Conservation (phyloP, 2,329 filamentous ascomycete species). For the Trichoderma sp. region DNA sequence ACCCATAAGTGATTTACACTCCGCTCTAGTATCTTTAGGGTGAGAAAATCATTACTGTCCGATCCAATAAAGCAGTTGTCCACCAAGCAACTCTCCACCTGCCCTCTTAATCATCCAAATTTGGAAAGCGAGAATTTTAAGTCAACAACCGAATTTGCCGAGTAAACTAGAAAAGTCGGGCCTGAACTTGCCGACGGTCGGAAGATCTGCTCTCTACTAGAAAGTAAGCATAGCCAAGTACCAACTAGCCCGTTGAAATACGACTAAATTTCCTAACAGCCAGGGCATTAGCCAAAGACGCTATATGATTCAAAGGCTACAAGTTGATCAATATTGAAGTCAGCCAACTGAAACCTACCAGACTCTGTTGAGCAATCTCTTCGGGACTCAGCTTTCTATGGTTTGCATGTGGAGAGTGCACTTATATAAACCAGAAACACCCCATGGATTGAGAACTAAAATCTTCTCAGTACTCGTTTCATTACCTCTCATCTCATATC, state of each 20-base stretch:
- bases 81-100: background rate
- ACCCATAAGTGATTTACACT: too few species aligned
- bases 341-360: background rate
- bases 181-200: background rate
- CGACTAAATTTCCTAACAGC: background rate
- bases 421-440: background rate
- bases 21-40: too few species aligned
- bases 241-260: background rate
- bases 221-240: background rate
- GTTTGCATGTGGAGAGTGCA: too few species aligned
- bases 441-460: background rate
- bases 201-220: background rate
- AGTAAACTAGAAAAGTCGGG: background rate
- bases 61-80: background rate
- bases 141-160: background rate
- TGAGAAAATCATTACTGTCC: background rate
- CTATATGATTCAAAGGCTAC: background rate
- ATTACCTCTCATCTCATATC: background rate
- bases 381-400: background rate
- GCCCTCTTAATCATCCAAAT: background rate
- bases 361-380: background rate
- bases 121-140: background rate
- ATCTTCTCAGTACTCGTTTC: background rate
- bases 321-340: background rate
- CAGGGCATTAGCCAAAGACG: background rate